Evolutionary conservation across 1,139 yeast species (phyloP), one percentile per base, ranked within the genome.

Genomic region (Eremothecium sinecaudum): DNA sequence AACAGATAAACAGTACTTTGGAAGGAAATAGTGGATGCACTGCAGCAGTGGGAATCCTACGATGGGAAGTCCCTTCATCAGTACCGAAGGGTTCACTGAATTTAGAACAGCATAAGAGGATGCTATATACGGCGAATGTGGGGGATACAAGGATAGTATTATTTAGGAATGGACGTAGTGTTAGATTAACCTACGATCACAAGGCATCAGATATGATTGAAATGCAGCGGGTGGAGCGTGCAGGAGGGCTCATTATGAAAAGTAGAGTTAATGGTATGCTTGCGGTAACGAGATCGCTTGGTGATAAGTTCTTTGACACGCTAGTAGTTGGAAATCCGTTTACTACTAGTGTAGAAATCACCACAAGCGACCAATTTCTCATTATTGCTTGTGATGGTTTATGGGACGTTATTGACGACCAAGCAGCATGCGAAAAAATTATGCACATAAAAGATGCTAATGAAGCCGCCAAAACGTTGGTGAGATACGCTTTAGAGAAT

Each of bases 211-310:
- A 92, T 58, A 58, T 62, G 7, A 63, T 74, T 50, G 98, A 90
- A 54, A 72, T 79, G 40, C 73, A 71, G 45, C 69, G 98, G 43
- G 79, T 90, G 13, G 71, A 74, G 36, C 70, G 75, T 33, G 67
- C 73, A 4, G 98, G 98, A 2, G 98, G 98, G 0, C 62, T 90
- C 23, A 74, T 90, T 38, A 72, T 92, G 71, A 84, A 84, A 50
- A 81, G 84, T 47, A 70, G 99, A 45, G 98, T 90, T 24, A 90
- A 87, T 56, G 98, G 98, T 4, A 87, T 92, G 53, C 67, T 92
- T 36, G 97, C 98, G 0, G 95, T 90, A 12, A 84, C 96, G 2
- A 66, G 99, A 42, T 80, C 97, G 2, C 66, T 90, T 27, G 99
- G 98, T n/a, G 98, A 90, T 58, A 70, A 79, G 13, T 87, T 84